These are phyloP conservation scores for Crithidia acanthocephali DNA, from an alignment of 208 protist species.

Conservation along the genomic window DNA sequence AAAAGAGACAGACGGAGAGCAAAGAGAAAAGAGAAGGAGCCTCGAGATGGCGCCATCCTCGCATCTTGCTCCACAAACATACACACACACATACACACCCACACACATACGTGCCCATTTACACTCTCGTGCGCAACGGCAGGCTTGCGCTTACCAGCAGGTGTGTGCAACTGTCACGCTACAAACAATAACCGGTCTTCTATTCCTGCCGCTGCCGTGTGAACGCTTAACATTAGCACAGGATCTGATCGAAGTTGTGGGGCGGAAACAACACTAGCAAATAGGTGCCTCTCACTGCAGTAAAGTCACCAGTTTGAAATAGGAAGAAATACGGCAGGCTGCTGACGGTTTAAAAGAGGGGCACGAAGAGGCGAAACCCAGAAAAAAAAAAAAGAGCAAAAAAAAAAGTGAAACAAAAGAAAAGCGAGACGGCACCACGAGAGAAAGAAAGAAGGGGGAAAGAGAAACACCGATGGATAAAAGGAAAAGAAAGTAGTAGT, in stretches of 20 bases:
- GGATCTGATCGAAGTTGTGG: background rate
- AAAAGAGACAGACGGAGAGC: conserved; percentile 21
- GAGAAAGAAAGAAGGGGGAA: background rate
- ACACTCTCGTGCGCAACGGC: background rate
- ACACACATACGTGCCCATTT: conserved; percentile 1
- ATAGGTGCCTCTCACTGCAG: background rate
- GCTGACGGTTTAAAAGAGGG: background rate
- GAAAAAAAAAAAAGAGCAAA: conserved; percentile 2
- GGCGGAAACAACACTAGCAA: background rate
- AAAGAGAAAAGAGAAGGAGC: background rate
- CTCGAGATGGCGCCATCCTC: background rate
- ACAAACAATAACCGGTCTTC: background rate
- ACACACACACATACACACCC: conserved; percentile 3
- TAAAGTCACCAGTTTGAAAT: background rate
- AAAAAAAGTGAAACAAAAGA: background rate
- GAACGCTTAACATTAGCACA: background rate
- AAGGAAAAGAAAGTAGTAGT: conserved; percentile 11
- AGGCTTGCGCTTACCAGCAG: conserved; percentile 8
- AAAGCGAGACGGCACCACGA: background rate
- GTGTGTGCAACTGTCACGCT: conserved; percentile 7
- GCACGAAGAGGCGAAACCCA: background rate
- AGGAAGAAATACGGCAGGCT: background rate
- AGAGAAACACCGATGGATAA: conserved; percentile 5
- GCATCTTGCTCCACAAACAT: background rate
- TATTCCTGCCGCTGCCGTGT: background rate